Evolutionary conservation across 345 rosid species (phyloP), one percentile per base, ranked within the genome.

Genomic region (Rhodomyrtus tomentosa): DNA sequence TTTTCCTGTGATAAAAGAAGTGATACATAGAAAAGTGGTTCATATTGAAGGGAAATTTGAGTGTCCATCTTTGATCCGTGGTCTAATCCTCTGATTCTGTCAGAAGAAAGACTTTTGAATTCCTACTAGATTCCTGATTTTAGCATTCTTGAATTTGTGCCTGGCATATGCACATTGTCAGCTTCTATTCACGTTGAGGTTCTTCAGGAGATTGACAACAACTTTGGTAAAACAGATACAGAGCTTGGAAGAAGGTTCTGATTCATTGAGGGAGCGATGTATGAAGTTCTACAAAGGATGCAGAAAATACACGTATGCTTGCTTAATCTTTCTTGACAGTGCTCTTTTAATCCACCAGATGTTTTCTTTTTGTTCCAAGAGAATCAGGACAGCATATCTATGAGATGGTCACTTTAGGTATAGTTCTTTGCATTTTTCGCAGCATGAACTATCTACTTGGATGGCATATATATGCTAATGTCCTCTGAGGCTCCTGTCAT

Each of bases 251-350:
- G 99, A 98, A 90, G 93, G 89, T 90, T 96, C 97, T 4, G 99
- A 98, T 83, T 83, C 86, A 82, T 90, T 96, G 86, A 87, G 97
- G 87, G 99, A 95, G 88, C 93, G 99, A 91, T 93, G 99, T 91
- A 90, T 98, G 85, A 98, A 92, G 86, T 98, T 98, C 88, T 91
- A 94, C 87, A 98, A 98, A 92, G 99, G 99, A 84, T 95, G 98
- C 85, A 91, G 99, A 59, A 98, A 98, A 88, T 98, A 98, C 91
- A 98, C 99, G 99, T 98, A 93, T 83, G 98, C 82, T 52, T 36
- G 58, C 56, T 81, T 81, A 81, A 52, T 29, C 68, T 53, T 22
- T 45, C 76, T 83, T 83, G 21, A 18, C 79, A 68, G 76, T 36
- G 24, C 25, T 68, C 45, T 8, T 68, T 68, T 5, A 5, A 68